Conservation (phyloP, 1,284 basidiomycete genomes). For the Hemileia vastatrix region DNA sequence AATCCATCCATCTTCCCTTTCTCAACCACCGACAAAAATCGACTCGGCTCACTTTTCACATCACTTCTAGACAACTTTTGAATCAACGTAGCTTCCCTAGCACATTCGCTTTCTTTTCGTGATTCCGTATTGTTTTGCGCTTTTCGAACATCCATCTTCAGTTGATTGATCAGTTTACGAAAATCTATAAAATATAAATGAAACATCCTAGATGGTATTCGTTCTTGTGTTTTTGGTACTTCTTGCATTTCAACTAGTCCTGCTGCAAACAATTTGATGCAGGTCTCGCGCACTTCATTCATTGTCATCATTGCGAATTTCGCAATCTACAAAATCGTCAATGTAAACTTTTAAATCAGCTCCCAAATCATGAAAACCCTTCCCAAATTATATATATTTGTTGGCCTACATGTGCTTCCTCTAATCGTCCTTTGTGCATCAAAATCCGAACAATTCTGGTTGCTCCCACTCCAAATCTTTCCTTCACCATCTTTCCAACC, state of each 20-base stretch:
- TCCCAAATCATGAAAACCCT: too few relatives aligned
- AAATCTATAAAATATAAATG: constrained; percentile 19
- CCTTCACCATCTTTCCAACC: constrained; percentile 10
- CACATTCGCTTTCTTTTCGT: constrained; percentile 11
- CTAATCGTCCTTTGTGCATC: constrained; percentile 13
- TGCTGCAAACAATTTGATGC: constrained; percentile 9
- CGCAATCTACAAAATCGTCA: too few relatives aligned
- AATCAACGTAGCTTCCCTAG: constrained; percentile 2
- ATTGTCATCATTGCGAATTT: constrained; percentile 20
- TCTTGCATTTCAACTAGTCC: constrained; percentile 16
- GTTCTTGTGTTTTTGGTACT: constrained; percentile 18
- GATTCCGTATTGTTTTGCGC: constrained; percentile 4
- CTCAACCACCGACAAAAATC: constrained; percentile 5
- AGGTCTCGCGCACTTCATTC: constrained; percentile 16
- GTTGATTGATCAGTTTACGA: constrained; percentile 10
- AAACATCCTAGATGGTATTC: constrained; percentile 12
- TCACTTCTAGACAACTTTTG: constrained; percentile 6
- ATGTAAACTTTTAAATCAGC: too few relatives aligned
- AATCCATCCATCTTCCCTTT: constrained; percentile 6
- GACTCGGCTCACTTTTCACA: constrained; percentile 1
- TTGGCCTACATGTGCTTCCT: constrained; percentile 10
- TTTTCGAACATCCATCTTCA: constrained; percentile 13
- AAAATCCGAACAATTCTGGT: constrained; percentile 14
- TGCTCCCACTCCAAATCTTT: constrained; percentile 13
- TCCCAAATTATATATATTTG: neutral